Evolutionary conservation across 2,329 filamentous ascomycete genomes (phyloP).

Genomic region (Ceratocystis colombiana): DNA sequence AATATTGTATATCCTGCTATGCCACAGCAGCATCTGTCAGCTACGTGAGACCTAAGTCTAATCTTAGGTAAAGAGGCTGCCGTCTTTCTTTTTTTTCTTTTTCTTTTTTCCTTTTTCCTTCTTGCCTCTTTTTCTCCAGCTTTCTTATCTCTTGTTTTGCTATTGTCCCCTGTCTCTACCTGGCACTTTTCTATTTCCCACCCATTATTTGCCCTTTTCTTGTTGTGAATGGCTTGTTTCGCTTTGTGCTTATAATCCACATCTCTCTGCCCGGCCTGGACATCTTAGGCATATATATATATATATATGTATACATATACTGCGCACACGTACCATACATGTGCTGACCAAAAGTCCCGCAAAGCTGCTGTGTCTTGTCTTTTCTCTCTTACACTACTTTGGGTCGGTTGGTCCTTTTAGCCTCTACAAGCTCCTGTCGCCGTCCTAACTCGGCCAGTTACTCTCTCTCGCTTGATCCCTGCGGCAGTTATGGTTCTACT

Average conservation of each 20-base stretch:
- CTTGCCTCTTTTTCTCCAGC: background rate
- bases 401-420: no score
- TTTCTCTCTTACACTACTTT: no score
- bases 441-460: background rate
- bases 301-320: no score
- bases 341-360: no score
- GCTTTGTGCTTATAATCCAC: no score
- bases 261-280: no score
- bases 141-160: background rate
- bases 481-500: background rate
- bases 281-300: no score
- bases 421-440: background rate
- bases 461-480: background rate
- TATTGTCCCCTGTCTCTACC: no score
- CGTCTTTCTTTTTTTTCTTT: constrained; percentile 8
- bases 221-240: no score
- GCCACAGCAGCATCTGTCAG: background rate
- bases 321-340: no score
- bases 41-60: background rate
- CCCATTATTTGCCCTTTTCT: background rate
- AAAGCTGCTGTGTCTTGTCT: no score
- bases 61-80: background rate
- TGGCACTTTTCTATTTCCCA: background rate
- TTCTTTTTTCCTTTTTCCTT: background rate
- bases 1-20: no score